phyloP scores from a whole-genome alignment of 2,329 filamentous ascomycete genomes.

The Penicillium sp. region DNA sequence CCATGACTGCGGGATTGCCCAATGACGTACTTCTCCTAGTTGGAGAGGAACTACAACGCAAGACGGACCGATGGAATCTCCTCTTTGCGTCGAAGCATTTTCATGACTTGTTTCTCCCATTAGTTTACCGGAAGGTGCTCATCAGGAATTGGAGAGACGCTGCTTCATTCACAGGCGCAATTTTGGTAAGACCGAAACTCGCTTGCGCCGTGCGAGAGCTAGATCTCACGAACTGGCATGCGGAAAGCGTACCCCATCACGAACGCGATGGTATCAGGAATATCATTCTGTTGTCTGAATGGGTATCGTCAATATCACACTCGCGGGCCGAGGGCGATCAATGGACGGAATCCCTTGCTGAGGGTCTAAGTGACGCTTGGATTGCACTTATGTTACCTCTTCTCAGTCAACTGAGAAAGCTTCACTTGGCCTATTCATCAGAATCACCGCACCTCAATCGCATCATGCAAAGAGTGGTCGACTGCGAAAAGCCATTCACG shows the following conservation, averaged over 20 bases:
- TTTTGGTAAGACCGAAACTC: conserved; percentile 25
- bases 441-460: conserved; percentile 24
- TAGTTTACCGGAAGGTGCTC: conserved; percentile 23
- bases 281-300: conserved; percentile 5
- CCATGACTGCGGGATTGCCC: conserved; percentile 13
- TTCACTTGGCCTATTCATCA: conserved; percentile 24
- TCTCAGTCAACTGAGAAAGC: conserved; percentile 23
- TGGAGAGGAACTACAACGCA: conserved; percentile 29
- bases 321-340: conserved; percentile 21
- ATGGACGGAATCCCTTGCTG: conserved; percentile 26
- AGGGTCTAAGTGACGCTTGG: conserved; percentile 29
- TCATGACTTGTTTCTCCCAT: conserved; percentile 28
- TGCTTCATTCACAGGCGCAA: conserved; percentile 23
- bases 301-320: conserved; percentile 12
- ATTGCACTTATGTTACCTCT: conserved; percentile 29
- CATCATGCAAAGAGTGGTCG: conserved; percentile 22
- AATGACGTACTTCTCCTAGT: conserved; percentile 34
- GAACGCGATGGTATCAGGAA: conserved; percentile 9
- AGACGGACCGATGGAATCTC: conserved; percentile 28
- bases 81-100: conserved; percentile 29
- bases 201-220: conserved; percentile 25
- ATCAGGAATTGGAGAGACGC: conserved; percentile 21
- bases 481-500: conserved; percentile 21
- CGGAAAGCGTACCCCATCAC: neutral
- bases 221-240: conserved; percentile 26